These are phyloP conservation scores for Kodamaea fungicola DNA, from an alignment of 1,139 yeast genomes.

Conservation along the genomic window DNA sequence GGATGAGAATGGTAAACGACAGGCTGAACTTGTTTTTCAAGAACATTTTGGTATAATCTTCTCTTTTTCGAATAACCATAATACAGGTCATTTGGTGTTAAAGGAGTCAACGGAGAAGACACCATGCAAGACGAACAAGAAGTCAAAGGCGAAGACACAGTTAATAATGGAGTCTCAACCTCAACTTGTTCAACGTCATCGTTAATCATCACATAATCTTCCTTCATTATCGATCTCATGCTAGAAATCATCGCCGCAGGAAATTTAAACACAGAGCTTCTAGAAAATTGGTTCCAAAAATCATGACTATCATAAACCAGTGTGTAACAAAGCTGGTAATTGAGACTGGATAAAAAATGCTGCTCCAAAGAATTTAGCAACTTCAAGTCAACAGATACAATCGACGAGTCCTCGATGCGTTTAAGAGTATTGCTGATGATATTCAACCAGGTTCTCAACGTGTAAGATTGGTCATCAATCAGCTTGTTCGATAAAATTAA, in stretches of 20 bases:
- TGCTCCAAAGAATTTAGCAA: conserved; percentile 28
- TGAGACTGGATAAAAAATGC: conserved; percentile 26
- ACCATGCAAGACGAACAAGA: background rate
- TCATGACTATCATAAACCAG: conserved; percentile 17
- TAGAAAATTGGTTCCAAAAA: conserved; percentile 23
- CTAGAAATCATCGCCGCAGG: conserved; percentile 19
- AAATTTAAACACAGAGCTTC: conserved; percentile 9
- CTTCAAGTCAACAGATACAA: conserved; percentile 15
- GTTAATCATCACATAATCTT: background rate
- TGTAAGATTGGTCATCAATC: conserved; percentile 50
- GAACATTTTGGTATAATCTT: conserved; percentile 6
- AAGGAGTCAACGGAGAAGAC: conserved; percentile 13
- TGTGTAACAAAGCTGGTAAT: conserved; percentile 28
- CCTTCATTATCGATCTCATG: conserved; percentile 7
- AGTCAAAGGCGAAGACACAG: background rate
- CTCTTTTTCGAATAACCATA: conserved; percentile 11
- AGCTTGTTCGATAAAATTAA: conserved; percentile 47
- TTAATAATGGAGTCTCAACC: background rate
- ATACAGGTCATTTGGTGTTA: conserved; percentile 12
- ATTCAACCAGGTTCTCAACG: conserved; percentile 49
- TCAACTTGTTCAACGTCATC: too few species aligned
- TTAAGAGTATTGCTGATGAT: conserved; percentile 14
- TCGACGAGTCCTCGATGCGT: conserved; percentile 1
- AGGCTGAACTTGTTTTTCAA: too few species aligned
- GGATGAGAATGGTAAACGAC: too few species aligned